Conservation (phyloP, 305 asterid genomes). For the Ilex paraguariensis region DNA sequence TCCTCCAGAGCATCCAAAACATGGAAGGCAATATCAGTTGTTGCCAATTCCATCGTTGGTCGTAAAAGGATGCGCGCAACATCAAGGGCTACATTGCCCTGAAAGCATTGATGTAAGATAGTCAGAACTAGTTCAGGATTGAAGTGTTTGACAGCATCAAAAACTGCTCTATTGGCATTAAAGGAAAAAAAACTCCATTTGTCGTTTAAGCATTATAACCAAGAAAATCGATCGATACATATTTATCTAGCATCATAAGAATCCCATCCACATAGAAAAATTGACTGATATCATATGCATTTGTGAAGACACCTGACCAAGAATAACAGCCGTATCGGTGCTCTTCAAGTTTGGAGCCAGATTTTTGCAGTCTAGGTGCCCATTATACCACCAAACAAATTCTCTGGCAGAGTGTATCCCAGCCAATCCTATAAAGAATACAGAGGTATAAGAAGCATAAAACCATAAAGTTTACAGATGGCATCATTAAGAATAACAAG, state of each 20-base stretch:
- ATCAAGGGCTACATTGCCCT: constrained; percentile 97
- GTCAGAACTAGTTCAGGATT: not conserved
- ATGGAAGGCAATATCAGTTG: constrained; percentile 79
- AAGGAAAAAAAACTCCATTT: no score
- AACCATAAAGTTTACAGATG: not conserved
- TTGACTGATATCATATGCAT: no score
- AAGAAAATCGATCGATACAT: no score
- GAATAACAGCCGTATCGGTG: constrained; percentile 77
- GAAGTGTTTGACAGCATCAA: not conserved
- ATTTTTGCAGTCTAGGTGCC: constrained; percentile 77
- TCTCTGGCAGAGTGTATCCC: constrained; percentile 82
- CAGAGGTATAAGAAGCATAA: constrained; percentile 8
- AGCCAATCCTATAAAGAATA: constrained; percentile 35
- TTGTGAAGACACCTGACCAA: constrained; percentile 65
- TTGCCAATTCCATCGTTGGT: constrained; percentile 72
- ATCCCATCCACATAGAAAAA: no score
- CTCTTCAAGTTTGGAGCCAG: constrained; percentile 72
- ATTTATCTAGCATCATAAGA: no score
- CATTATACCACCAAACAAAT: constrained; percentile 97
- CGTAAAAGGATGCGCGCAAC: constrained; percentile 86
- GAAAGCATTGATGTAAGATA: not conserved
- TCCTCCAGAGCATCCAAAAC: constrained; percentile 70
- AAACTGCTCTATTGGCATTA: no score
- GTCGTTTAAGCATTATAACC: no score
- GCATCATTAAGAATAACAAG: constrained; percentile 5